Evolutionary conservation across 2,329 filamentous ascomycete species (phyloP), one percentile per base, ranked within the genome.

Genomic region (Microdochium trichocladiopsis): DNA sequence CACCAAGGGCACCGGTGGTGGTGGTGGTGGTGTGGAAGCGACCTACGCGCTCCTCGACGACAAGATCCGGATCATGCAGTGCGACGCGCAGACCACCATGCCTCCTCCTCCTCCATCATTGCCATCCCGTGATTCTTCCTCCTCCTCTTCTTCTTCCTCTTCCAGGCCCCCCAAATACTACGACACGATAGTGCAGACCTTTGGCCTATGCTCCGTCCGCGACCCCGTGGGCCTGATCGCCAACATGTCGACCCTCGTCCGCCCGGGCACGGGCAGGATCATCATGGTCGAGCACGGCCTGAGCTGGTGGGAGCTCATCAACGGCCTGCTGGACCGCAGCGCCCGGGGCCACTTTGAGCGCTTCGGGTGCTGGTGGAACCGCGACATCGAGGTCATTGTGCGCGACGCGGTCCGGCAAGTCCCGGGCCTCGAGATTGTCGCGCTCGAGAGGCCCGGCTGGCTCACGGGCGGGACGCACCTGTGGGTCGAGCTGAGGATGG

Each of bases 331-430:
- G 28, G 82, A 86, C 66, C 70, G 67, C 56, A 74, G 75, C 52
- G 82, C 83, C 0, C 66, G 67, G 16, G 66, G 69, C 22, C 83
- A 86, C 60, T 84, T 83, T 53, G 68, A 71, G 22, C 75, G 77
- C 58, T 86, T 80, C 60, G 83, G 83, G 2, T 86, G 83, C 68
- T 86, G 83, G 83, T 86, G 82, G 82, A 86, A 86, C 66, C 71
- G 83, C 50, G 82, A 86, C 60, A 77, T 86, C 54, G 76, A 78
- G 59, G 67, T 61, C 31, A 71, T 85, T 25, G 74, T 85, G 9
- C 67, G 72, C 51, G 71, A 75, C 54, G 82, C 80, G 25, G 69
- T 69, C 21, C 56, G 59, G 50, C 62, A 63, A 49, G 70, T 78
- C 3, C 78, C 78, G 0, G 80, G 80, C 2, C 67, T 86, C 49